Percentiles rank a stretch among this genome's conserved stretches.
phyloP scores from a whole-genome alignment of 306 rosid genomes.

The Inga leiocalycina region DNA sequence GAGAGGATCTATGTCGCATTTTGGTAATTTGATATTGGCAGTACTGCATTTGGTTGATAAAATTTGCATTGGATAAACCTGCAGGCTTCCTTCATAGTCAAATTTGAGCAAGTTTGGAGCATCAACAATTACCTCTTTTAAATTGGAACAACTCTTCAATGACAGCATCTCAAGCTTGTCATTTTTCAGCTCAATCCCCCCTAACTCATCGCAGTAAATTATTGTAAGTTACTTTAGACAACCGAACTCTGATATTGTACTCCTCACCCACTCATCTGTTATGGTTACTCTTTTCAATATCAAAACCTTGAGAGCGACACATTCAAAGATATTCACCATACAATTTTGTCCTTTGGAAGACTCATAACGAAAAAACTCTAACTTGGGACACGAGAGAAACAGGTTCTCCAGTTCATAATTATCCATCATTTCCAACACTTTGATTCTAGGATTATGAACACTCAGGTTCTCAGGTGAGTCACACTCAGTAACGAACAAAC shows the following conservation, averaged over 20 bases:
- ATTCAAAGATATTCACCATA: neutral
- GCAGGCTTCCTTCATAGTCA: neutral
- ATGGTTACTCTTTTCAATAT: too few species aligned
- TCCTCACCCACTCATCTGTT: too few species aligned
- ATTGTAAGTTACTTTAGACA: neutral
- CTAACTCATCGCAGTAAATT: neutral
- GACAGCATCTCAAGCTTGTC: neutral
- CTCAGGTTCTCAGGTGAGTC: neutral
- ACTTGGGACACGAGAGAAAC: neutral
- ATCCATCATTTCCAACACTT: neutral
- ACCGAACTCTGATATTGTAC: too few species aligned
- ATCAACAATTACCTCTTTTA: neutral
- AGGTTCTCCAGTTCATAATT: neutral
- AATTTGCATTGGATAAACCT: neutral
- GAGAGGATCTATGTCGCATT: neutral
- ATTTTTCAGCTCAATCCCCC: neutral
- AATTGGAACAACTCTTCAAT: neutral
- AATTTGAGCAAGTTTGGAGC: neutral
- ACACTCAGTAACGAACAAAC: neutral
- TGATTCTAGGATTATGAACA: neutral
- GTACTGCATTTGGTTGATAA: neutral
- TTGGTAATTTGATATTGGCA: neutral
- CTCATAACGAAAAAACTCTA: too few species aligned
- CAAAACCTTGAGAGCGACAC: neutral
- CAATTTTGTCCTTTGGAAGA: too few species aligned